These are phyloP conservation scores for Apophysomyces elegans DNA, from an alignment of 371 early-diverging fungal genomes.

Conservation along the genomic window DNA sequence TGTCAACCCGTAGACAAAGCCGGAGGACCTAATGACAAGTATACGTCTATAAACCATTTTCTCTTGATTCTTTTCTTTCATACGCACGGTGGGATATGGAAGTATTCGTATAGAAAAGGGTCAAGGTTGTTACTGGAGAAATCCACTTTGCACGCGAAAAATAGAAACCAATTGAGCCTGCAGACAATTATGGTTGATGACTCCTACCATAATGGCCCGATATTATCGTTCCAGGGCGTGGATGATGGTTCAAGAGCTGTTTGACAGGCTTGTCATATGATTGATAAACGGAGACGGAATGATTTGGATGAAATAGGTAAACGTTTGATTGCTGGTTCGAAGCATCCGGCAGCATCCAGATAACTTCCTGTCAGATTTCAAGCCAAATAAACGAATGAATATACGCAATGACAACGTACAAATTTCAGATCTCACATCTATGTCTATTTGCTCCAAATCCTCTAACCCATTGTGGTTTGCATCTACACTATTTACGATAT, in stretches of 20 bases:
- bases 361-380: neutral
- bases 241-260: neutral
- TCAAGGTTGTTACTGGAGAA: neutral
- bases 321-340: neutral
- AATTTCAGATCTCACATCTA: neutral
- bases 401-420: neutral
- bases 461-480: neutral
- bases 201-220: neutral
- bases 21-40: neutral
- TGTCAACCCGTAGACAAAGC: neutral
- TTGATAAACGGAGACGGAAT: neutral
- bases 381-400: neutral
- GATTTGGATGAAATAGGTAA: neutral
- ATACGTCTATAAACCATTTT: neutral
- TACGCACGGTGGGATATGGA: neutral
- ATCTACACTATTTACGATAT: neutral
- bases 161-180: neutral
- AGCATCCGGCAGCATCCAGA: neutral
- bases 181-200: neutral
- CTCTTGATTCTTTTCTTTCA: neutral
- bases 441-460: neutral
- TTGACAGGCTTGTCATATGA: neutral
- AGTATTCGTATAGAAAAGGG: neutral
- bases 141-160: neutral
- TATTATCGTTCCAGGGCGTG: neutral